A percentile compares a stretch with the other conserved stretches of the same genome.
phyloP scores from a whole-genome alignment of 2,329 filamentous ascomycete genomes.

The Cyclaneusma minus region DNA sequence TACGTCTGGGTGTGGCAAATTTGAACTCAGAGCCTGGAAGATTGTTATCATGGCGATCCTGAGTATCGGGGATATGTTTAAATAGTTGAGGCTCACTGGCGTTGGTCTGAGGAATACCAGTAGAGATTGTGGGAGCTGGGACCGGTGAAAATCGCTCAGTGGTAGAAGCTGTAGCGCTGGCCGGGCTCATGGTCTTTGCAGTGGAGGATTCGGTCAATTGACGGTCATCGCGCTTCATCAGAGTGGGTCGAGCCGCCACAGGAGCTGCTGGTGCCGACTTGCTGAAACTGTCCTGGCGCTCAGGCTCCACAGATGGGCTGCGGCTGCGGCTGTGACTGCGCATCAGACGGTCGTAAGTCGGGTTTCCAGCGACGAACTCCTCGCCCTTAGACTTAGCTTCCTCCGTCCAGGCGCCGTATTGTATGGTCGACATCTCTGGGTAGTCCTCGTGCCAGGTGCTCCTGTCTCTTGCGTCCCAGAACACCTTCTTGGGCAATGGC shows the following conservation, averaged over 20 bases:
- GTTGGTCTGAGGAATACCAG: neutral
- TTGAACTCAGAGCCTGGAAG: neutral
- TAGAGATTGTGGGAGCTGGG: neutral
- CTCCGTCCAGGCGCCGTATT: constrained; percentile 37
- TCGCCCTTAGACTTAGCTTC: constrained; percentile 34
- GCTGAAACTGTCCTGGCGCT: constrained; percentile 6
- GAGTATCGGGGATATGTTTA: constrained; percentile 1
- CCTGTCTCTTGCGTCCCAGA: constrained; percentile 38
- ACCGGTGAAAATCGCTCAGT: neutral
- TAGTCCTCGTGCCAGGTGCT: constrained; percentile 45
- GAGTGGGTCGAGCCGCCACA: constrained; percentile 10
- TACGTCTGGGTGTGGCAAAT: constrained; percentile 23
- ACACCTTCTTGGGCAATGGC: constrained; percentile 37
- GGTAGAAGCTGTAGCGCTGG: constrained; percentile 2
- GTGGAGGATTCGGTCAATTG: constrained; percentile 6
- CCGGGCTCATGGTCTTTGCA: neutral
- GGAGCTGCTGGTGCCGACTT: constrained; percentile 7
- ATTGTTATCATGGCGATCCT: neutral
- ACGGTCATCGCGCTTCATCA: constrained; percentile 16
- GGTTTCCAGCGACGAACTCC: constrained; percentile 33
- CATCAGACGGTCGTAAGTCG: constrained; percentile 25
- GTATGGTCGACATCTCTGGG: constrained; percentile 46
- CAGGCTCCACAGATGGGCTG: constrained; percentile 8
- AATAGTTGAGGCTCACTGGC: no score
- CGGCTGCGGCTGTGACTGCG: constrained; percentile 10